Base-by-base conservation (phyloP, 1,284 basidiomycete genomes). In the Sutorius eximius region DNA sequence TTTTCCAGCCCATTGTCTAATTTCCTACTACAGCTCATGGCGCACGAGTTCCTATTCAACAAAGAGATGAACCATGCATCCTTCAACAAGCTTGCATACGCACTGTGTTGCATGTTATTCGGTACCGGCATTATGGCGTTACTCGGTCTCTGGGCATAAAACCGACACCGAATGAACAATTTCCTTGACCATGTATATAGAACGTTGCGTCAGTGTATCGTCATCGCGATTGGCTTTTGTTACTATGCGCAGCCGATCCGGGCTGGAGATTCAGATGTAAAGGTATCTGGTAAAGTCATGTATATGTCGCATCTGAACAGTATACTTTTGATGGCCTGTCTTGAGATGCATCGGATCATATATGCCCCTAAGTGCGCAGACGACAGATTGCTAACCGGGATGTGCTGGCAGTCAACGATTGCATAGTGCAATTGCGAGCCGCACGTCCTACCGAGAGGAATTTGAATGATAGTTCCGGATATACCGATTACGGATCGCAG, bases 11-110 rank as follows among this genome's bases (percentile, higher is more conserved):
- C 51, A 15, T 37, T 18, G 15, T 36, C 52, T 57, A 41, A 53
- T 49, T 29, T 37, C 20, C 16, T 49, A 43, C 40, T 12, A 3
- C 60, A 91, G 85, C 80, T 96, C 1, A 80, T 98, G 46, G 94
- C 93, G 0, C 94, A 96, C 69, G 94, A 96, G 66, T 95, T 98
- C 73, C 70, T 97, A 47, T 93, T 96, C 73, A 93, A 85, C 76
- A 83, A 85, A 54, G 81, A 89, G 52, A 93, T 95, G 87, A 84
- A 87, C 70, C 78, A 81, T 49, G 82, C 80, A 20, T 83, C 83
- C 20, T 83, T 82, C 52, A 64, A 69, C 29, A 85, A 84, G 69
- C 71, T 95, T 32, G 73, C 77, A 3, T 95, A 89, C 62, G 85
- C 90, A 18, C 65, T 93, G 57, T 70, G 74, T 27, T 89, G 85